Conservation (phyloP, 768 basidiomycete species). For the Suillus hirtellus region DNA sequence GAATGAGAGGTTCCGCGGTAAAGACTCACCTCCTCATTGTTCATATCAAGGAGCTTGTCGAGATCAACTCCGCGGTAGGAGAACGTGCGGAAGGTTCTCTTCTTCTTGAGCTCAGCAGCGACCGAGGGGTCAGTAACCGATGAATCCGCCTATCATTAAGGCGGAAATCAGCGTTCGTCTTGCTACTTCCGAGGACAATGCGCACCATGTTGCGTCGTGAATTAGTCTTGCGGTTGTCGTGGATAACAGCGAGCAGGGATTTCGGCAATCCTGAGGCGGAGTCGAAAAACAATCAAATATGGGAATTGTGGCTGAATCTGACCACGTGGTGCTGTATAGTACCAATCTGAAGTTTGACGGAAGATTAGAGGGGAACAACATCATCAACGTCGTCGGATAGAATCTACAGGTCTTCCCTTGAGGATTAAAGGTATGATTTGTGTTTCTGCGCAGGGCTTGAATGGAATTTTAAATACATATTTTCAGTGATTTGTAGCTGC, state of each 20-base stretch:
- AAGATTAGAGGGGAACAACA: slow-evolving; percentile 17
- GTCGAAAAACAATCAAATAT: slow-evolving; percentile 21
- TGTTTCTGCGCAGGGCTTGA: neutral
- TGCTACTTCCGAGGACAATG: neutral
- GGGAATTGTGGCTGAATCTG: slow-evolving; percentile 43
- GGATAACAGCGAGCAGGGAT: slow-evolving; percentile 20
- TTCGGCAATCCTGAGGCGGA: slow-evolving; percentile 22
- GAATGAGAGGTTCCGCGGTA: neutral
- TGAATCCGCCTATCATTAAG: slow-evolving; percentile 66
- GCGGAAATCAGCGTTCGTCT: slow-evolving; percentile 7
- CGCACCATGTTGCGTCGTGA: slow-evolving; percentile 37
- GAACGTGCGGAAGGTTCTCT: slow-evolving; percentile 98
- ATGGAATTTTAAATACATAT: slow-evolving; percentile 6
- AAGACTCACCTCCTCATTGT: slow-evolving; percentile 84
- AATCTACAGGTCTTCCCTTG: slow-evolving; percentile 92
- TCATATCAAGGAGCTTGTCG: slow-evolving; percentile 95
- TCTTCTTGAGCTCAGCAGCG: slow-evolving; percentile 98
- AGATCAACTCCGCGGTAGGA: slow-evolving; percentile 98
- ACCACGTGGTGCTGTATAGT: slow-evolving; percentile 67
- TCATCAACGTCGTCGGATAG: slow-evolving; percentile 65
- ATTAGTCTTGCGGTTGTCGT: slow-evolving; percentile 27
- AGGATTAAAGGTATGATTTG: slow-evolving; percentile 71
- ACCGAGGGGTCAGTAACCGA: slow-evolving; percentile 86
- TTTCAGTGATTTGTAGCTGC: slow-evolving; percentile 91
- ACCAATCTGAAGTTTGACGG: slow-evolving; percentile 24